Base-by-base conservation (phyloP, 192 early-diverging fungal species). In the Backusella circina region DNA sequence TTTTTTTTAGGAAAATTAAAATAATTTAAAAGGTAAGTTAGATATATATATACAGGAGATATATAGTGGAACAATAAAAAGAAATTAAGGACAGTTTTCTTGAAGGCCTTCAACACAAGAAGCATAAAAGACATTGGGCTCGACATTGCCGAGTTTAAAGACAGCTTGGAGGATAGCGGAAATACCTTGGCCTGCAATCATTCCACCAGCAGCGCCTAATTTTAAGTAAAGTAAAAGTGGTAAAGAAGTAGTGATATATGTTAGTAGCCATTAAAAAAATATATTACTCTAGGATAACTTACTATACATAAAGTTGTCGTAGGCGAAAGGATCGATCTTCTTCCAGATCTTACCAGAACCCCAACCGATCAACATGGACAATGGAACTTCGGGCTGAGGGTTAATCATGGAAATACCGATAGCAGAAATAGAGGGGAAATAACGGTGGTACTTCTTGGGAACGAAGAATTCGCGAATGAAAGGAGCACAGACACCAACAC, bases 391-490 rank as follows among this genome's bases (percentile, higher is more conserved):
- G 50, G 88, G 86, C 0, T 75, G 68, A 30, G 86, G 77, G 73
- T 86, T 84, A 50, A 86, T 82, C 80, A 88, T 89, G 32, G 84
- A 83, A 70, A 88, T 80, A 75, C 87, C 87, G 38, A 84, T 75
- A 12, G 85, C 87, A 70, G 67, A 71, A 37, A 75, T 38, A 23
- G 81, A 77, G 50, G 88, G 88, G 74, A 86, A 82, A 75, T 83
- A 91, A 54, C 76, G 78, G 67, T 77, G 82, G 79, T 85, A 86
- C 39, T 79, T 77, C 21, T 76, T 50, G 30, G 90, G 90, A 26
- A 92, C 71, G 26, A 79, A 79, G 80, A 82, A 84, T 70, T 79
- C 73, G 65, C 80, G 82, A 33, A 84, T 5, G 21, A 84, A 39
- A 16, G 84, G 77, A 39, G 77, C 75, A 61, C 73, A 12, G 38